These are phyloP conservation scores for Penicillium bovifimosum DNA, from an alignment of 495 filamentous ascomycete species.

Conservation along the genomic window DNA sequence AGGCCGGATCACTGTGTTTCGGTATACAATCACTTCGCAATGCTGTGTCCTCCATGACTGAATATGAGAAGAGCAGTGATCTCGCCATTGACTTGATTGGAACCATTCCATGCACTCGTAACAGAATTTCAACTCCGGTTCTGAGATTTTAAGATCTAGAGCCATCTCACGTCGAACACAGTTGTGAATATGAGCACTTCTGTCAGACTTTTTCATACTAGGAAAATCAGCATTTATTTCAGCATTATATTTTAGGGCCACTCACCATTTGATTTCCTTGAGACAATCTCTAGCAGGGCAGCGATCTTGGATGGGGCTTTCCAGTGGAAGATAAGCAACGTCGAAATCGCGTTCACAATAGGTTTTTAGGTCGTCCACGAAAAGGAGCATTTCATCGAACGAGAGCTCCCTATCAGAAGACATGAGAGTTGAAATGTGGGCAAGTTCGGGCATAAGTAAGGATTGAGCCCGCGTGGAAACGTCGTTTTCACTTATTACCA, in stretches of 20 bases:
- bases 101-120: constrained; percentile 20
- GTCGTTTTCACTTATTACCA: constrained; percentile 3
- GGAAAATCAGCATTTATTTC: constrained; percentile 9
- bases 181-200: constrained; percentile 17
- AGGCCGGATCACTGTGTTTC: constrained; percentile 2
- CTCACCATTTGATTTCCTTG: constrained; percentile 11
- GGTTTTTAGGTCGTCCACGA: constrained; percentile 15
- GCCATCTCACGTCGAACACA: constrained; percentile 8
- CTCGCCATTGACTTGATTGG: constrained; percentile 7
- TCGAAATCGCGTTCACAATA: constrained; percentile 15
- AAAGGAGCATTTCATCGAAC: constrained; percentile 19
- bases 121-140: constrained; percentile 11
- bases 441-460: constrained; percentile 17
- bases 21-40: constrained; percentile 19
- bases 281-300: constrained; percentile 13
- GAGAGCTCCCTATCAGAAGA: constrained; percentile 17
- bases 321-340: constrained; percentile 18
- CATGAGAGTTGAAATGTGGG: constrained; percentile 14
- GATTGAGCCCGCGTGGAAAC: constrained; percentile 13
- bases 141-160: constrained; percentile 8
- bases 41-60: constrained; percentile 14
- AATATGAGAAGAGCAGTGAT: constrained; percentile 11
- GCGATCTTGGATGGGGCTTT: constrained; percentile 14
- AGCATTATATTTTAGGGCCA: constrained; percentile 2
- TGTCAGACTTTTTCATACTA: constrained; percentile 14